Evolutionary conservation across 2,329 filamentous ascomycete genomes (phyloP).

Genomic region (Neopestalotiopsis sp.): DNA sequence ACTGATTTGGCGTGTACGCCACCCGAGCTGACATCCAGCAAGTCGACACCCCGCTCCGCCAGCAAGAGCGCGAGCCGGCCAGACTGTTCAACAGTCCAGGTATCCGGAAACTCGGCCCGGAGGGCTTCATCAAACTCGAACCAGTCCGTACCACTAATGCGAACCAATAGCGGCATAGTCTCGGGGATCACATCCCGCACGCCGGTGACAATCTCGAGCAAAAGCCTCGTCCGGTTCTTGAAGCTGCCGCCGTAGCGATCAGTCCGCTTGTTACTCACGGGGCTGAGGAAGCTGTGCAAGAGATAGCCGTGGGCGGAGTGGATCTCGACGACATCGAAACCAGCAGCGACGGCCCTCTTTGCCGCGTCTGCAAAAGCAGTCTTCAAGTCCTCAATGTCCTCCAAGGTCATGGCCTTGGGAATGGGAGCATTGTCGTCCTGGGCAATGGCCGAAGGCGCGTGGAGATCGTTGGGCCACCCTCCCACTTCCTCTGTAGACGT

Average conservation of each 20-base stretch:
- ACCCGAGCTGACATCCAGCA: slow-evolving; percentile 70
- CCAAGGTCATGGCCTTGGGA: slow-evolving; percentile 62
- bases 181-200: slow-evolving; percentile 65
- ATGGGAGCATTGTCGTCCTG: slow-evolving; percentile 56
- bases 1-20: slow-evolving; percentile 56
- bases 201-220: slow-evolving; percentile 69
- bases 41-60: slow-evolving; percentile 67
- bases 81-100: slow-evolving; percentile 68
- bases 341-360: slow-evolving; percentile 45
- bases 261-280: slow-evolving; percentile 71
- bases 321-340: slow-evolving; percentile 71
- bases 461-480: slow-evolving; percentile 53
- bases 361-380: slow-evolving; percentile 40
- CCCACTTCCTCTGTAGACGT: slow-evolving; percentile 35
- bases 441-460: slow-evolving; percentile 58
- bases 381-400: slow-evolving; percentile 41
- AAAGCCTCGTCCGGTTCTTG: slow-evolving; percentile 73
- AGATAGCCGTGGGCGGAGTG: slow-evolving; percentile 84
- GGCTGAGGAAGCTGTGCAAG: slow-evolving; percentile 71
- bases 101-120: slow-evolving; percentile 46
- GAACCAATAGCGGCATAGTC: slow-evolving; percentile 69
- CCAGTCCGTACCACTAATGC: slow-evolving; percentile 72
- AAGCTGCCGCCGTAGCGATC: slow-evolving; percentile 72
- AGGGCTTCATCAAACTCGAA: slow-evolving; percentile 56
- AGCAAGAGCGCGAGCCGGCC: slow-evolving; percentile 63